Evolutionary conservation across 257 asterid genomes (phyloP).

Genomic region (Pogostemon cablin): DNA sequence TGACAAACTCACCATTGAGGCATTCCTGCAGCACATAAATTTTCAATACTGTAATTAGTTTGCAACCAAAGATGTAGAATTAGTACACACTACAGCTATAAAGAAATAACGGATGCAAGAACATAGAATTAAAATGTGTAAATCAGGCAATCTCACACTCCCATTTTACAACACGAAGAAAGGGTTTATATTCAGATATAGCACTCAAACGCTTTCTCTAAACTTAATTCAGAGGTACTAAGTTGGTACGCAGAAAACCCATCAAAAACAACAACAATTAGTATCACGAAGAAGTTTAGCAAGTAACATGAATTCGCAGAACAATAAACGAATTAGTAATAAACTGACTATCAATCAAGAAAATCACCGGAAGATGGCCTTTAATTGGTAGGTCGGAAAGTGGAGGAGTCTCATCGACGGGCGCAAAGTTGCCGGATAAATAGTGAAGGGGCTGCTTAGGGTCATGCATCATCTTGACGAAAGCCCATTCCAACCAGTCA

Average conservation of each 20-base stretch:
- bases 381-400: slow-evolving; percentile 58
- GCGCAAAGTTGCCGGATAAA: slow-evolving; percentile 79
- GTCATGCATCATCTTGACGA: slow-evolving; percentile 73
- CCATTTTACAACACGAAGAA: no score
- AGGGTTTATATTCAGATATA: no score
- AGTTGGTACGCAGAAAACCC: no score
- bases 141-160: background rate
- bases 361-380: slow-evolving; percentile 75
- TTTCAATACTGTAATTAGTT: slow-evolving; percentile 21
- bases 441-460: slow-evolving; percentile 68
- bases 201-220: no score
- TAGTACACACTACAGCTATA: slow-evolving; percentile 8
- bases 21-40: slow-evolving; percentile 62
- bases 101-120: background rate
- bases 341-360: background rate
- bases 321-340: background rate
- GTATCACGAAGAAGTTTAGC: no score
- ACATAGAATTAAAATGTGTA: background rate
- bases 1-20: slow-evolving; percentile 93
- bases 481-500: slow-evolving; percentile 77
- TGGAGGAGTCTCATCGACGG: slow-evolving; percentile 91
- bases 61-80: slow-evolving; percentile 10
- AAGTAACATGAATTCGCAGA: no score
- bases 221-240: no score
- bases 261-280: no score